These are phyloP conservation scores for Stylosanthes scabra DNA, from an alignment of 331 rosid genomes.

Conservation along the genomic window DNA sequence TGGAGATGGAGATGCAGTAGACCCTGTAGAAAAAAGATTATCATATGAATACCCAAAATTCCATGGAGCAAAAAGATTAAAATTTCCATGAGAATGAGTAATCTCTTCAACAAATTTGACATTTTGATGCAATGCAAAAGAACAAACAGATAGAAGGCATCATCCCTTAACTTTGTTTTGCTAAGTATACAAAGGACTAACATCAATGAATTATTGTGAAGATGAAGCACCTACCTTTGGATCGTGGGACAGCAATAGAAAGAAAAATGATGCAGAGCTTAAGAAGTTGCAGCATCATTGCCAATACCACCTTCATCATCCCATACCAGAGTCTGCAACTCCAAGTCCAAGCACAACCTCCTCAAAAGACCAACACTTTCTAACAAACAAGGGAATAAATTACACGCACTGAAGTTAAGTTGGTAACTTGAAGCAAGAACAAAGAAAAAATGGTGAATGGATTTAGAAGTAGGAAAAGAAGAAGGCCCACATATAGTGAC, in stretches of 20 bases:
- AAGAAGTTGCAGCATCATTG: slow-evolving; percentile 58
- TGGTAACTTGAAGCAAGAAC: slow-evolving; percentile 73
- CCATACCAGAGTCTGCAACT: slow-evolving; percentile 56
- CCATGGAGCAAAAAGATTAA: neutral
- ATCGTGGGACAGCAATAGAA: slow-evolving; percentile 60
- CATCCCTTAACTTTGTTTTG: neutral
- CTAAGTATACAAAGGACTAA: slow-evolving; percentile 23
- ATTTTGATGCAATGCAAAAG: too few species aligned
- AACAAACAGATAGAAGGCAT: too few species aligned
- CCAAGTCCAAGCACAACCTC: slow-evolving; percentile 46
- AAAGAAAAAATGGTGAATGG: slow-evolving; percentile 44
- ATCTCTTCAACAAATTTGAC: slow-evolving; percentile 6
- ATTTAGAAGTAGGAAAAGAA: neutral
- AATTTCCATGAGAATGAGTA: neutral
- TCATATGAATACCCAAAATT: slow-evolving; percentile 33
- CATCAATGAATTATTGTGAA: slow-evolving; percentile 25
- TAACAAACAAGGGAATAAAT: too few species aligned
- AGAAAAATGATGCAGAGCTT: slow-evolving; percentile 58
- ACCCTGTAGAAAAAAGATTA: slow-evolving; percentile 47
- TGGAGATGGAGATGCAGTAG: slow-evolving; percentile 54
- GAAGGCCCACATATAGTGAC: slow-evolving; percentile 61
- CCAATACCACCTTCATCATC: slow-evolving; percentile 63
- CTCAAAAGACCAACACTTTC: slow-evolving; percentile 34
- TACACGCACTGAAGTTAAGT: slow-evolving; percentile 37
- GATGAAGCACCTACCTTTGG: slow-evolving; percentile 59